Conservation (phyloP, 1,139 yeast species). For the Saccharomyces hybrid region DNA sequence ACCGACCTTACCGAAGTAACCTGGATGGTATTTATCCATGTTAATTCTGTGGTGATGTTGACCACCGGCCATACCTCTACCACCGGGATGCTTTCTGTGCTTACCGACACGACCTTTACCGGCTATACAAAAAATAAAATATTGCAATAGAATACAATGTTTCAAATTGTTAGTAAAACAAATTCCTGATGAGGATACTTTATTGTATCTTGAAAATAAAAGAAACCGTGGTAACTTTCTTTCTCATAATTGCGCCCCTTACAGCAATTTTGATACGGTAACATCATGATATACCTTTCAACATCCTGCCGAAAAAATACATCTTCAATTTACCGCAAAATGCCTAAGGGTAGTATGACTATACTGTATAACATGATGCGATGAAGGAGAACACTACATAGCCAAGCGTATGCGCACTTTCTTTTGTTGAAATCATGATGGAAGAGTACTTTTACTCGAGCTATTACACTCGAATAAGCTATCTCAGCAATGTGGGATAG, state of each 20-base stretch:
- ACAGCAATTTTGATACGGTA: neutral
- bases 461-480: neutral
- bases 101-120: constrained; percentile 99
- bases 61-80: constrained; percentile 99
- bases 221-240: neutral
- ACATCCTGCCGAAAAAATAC: neutral
- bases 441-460: neutral
- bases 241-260: neutral
- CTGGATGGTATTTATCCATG: constrained; percentile 99
- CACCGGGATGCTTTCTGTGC: constrained; percentile 99
- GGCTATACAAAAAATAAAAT: constrained; percentile 50
- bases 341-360: neutral
- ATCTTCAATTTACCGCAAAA: neutral
- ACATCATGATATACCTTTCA: neutral
- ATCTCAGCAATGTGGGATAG: neutral
- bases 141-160: constrained; percentile 4
- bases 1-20: constrained; percentile 99
- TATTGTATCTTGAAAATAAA: too few species aligned
- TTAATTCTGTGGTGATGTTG: constrained; percentile 99
- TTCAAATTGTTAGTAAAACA: constrained; percentile 20
- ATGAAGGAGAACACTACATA: neutral
- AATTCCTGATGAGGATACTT: constrained; percentile 2
- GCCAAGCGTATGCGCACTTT: neutral
- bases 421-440: neutral
- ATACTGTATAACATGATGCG: neutral